A percentile compares a stretch with the other conserved stretches of the same genome.
Conservation (phyloP, 441 rosid species). For the Mallotus repandus region DNA sequence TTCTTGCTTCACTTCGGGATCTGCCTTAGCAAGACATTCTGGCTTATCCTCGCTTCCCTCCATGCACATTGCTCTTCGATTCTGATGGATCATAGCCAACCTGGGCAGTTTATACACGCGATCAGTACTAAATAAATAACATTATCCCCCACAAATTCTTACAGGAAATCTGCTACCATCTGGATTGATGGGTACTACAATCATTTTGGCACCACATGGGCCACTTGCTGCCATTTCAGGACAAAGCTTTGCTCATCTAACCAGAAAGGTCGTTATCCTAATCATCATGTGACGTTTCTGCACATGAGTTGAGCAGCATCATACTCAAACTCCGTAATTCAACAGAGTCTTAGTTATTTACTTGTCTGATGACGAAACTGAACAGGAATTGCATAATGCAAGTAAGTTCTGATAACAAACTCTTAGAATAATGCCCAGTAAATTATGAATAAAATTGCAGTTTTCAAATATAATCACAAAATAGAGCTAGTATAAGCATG, state of each 20-base stretch:
- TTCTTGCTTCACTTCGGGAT: conserved; percentile 34
- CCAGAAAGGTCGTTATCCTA: background rate
- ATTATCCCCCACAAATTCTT: background rate
- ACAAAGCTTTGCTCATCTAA: background rate
- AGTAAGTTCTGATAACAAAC: background rate
- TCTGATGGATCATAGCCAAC: background rate
- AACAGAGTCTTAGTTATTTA: background rate
- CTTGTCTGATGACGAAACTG: background rate
- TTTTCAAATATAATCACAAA: too few relatives aligned
- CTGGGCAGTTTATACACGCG: background rate
- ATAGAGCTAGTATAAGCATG: background rate
- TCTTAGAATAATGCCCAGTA: background rate
- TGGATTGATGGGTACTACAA: background rate
- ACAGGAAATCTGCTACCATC: background rate
- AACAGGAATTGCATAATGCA: background rate
- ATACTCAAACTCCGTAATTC: background rate
- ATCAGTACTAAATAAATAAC: background rate
- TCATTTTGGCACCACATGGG: conserved; percentile 9
- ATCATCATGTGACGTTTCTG: background rate
- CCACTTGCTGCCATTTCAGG: conserved; percentile 13
- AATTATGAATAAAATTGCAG: background rate
- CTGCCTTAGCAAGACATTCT: conserved; percentile 41
- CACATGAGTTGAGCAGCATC: background rate
- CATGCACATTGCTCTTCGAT: background rate
- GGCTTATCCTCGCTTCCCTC: conserved; percentile 5